Percentiles rank a stretch among this genome's conserved stretches.
Conservation (phyloP, 2,329 filamentous ascomycete genomes). For the Pestalotiopsis sp. region DNA sequence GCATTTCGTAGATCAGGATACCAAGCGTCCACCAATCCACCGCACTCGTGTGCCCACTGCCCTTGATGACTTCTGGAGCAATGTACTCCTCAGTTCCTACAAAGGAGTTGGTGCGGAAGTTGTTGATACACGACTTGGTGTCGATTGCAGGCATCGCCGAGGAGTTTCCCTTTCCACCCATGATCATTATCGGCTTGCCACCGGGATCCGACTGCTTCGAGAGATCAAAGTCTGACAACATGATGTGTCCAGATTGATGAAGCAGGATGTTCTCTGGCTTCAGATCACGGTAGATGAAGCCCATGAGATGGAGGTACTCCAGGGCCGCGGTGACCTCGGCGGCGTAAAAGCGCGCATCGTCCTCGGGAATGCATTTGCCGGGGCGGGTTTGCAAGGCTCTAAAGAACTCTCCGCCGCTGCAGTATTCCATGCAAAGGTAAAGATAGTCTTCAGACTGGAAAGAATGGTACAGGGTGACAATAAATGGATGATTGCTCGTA, state of each 20-base stretch:
- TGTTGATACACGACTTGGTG: constrained; percentile 96
- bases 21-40: constrained; percentile 99
- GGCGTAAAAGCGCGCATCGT: constrained; percentile 95
- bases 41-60: constrained; percentile 95
- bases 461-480: constrained; percentile 97
- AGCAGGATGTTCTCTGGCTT: constrained; percentile 98
- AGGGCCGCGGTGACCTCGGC: constrained; percentile 95
- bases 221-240: constrained; percentile 98
- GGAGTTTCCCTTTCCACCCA: constrained; percentile 85
- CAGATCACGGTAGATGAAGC: constrained; percentile 96
- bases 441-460: constrained; percentile 99
- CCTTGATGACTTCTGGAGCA: constrained; percentile 97
- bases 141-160: constrained; percentile 94
- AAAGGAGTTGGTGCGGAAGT: constrained; percentile 98
- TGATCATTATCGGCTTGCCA: constrained; percentile 96
- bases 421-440: constrained; percentile 99
- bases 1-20: constrained; percentile 97
- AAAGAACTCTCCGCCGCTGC: constrained; percentile 98
- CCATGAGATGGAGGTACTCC: constrained; percentile 98
- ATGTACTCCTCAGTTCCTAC: constrained; percentile 99
- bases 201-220: constrained; percentile 97
- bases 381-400: constrained; percentile 92
- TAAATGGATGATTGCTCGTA: constrained; percentile 98
- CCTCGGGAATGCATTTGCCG: constrained; percentile 95
- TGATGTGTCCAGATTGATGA: constrained; percentile 99